Base-by-base conservation (phyloP, 1,139 yeast species). In the Candida sanyaensis region DNA sequence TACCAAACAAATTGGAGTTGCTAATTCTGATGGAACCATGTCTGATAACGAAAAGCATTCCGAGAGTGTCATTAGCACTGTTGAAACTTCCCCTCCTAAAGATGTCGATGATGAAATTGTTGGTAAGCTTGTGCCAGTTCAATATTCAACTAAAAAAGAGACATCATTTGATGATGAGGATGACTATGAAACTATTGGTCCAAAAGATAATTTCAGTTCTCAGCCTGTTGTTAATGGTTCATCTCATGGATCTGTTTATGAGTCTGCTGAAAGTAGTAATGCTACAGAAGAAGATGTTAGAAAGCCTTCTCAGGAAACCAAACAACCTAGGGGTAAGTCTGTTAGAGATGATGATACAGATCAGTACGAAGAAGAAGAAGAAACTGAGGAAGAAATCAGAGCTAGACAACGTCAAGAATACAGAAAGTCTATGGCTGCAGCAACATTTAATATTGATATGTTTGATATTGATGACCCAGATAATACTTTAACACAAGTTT, bases 401-500 rank as follows among this genome's bases (percentile, higher is more conserved):
- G 77, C 78, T 1, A 70, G 75, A 58, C 73, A 72, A 55, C 68
- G 78, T 54, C 80, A 75, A 56, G 80, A 75, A 50, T 70, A 71
- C 50, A 69, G 81, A 47, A 75, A 75, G 57, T 75, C 80, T 1
- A 73, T 75, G 77, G 81, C 81, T 2, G 80, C 81, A 1, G 79
- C 80, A 6, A 73, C 78, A 0, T 86, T 86, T 67, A 86, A 86
- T 63, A 75, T 87, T 44, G 87, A 85, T 50, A 80, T 83, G 43
- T 89, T 88, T 66, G 90, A 88, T 66, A 84, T 88, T 50, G 87
- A 66, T 54, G 89, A 88, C 63, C 96, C 96, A 2, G 97, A 90
- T 59, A 88, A 88, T 63, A 88, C 97, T 0, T 78, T 92, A 52
- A 83, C 90, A 5, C 96, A 91, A 60, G 83, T 93, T 48, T 81